These are phyloP conservation scores for Botrytis galanthina DNA, from an alignment of 2,329 filamentous ascomycete species.

Conservation along the genomic window DNA sequence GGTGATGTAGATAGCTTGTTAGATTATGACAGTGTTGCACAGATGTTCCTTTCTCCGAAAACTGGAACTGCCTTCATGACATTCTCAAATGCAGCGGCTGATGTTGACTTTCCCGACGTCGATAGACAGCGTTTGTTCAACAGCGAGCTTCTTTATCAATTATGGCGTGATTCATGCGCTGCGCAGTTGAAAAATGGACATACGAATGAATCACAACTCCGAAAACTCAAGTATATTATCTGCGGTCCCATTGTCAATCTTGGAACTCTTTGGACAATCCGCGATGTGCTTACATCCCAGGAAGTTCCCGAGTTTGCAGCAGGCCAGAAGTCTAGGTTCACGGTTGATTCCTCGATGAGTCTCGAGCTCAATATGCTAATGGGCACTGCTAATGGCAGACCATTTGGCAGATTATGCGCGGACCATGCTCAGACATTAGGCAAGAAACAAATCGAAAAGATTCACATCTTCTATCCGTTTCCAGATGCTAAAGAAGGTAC, in stretches of 20 bases:
- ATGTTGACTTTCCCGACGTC: not conserved
- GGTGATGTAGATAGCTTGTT: not conserved
- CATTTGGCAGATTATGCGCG: not conserved
- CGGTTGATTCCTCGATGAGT: not conserved
- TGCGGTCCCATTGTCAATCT: not conserved
- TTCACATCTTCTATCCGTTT: not conserved
- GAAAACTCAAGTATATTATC: not conserved
- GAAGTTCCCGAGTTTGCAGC: not conserved
- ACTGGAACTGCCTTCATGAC: not conserved
- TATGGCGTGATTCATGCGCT: not conserved
- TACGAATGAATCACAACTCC: too few relatives aligned
- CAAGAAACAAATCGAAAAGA: not conserved
- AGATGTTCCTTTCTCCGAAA: not conserved
- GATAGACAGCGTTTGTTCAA: not conserved
- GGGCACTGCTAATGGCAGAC: not conserved
- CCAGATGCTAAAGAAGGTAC: not conserved
- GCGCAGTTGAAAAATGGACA: not conserved
- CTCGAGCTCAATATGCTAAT: not conserved
- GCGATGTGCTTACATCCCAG: not conserved
- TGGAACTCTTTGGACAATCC: not conserved
- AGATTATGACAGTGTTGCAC: not conserved
- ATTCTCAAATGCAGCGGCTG: not conserved
- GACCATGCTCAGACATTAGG: not conserved
- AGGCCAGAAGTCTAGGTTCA: not conserved
- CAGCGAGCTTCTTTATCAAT: not conserved